Conservation (phyloP, 139 green algal genomes). For the Edaphochlamys debaryana region DNA sequence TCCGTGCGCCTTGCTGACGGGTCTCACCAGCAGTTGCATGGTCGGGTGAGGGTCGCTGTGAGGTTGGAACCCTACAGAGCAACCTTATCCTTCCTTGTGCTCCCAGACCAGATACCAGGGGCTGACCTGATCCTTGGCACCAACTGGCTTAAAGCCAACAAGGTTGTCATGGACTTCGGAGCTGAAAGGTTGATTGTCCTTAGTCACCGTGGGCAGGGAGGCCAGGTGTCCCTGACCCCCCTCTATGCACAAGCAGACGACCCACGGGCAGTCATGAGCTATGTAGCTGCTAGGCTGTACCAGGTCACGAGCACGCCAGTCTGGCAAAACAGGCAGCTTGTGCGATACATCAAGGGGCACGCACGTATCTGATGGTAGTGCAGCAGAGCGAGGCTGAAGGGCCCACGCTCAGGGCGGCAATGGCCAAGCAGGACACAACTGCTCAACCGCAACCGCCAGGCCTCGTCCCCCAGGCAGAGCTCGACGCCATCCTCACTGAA, state of each 20-base stretch:
- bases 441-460: background rate
- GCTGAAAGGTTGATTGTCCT: background rate
- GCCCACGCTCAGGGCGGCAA: too few relatives aligned
- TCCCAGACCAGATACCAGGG: background rate
- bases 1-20: background rate
- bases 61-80: background rate
- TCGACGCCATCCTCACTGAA: background rate
- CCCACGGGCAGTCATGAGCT: background rate
- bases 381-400: background rate
- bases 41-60: too few relatives aligned
- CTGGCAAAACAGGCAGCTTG: too few relatives aligned
- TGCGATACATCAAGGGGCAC: too few relatives aligned
- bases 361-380: too few relatives aligned
- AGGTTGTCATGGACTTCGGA: background rate
- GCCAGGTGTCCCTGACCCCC: too few relatives aligned
- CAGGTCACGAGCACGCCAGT: too few relatives aligned
- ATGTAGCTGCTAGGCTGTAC: background rate
- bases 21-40: too few relatives aligned
- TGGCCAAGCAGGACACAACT: background rate
- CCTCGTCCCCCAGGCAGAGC: background rate
- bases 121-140: background rate
- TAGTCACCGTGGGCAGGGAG: background rate
- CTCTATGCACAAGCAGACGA: too few relatives aligned
- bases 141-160: background rate
- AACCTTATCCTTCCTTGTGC: background rate